Conservation (phyloP, 1,139 yeast species). For the Lodderomyces pseudojiufengensis region DNA sequence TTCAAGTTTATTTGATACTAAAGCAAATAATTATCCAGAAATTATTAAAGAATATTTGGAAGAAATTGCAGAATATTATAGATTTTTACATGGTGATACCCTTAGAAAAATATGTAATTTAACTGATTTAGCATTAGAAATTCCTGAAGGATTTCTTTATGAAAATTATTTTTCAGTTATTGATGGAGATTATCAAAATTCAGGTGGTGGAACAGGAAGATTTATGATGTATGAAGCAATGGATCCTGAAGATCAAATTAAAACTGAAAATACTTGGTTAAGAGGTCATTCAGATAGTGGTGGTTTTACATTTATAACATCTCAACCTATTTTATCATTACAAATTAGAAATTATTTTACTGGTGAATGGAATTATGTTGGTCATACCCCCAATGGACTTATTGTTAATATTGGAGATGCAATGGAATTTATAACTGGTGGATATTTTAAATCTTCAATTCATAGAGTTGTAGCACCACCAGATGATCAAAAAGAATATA, state of each 20-base stretch:
- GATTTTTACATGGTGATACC: slow-evolving; percentile 21
- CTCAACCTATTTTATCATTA: slow-evolving; percentile 45
- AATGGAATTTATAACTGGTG: slow-evolving; percentile 47
- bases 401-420: slow-evolving; percentile 51
- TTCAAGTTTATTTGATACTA: slow-evolving; percentile 19
- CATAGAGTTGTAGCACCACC: slow-evolving; percentile 50
- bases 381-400: slow-evolving; percentile 41
- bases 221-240: slow-evolving; percentile 30
- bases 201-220: slow-evolving; percentile 33
- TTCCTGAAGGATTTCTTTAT: slow-evolving; percentile 31
- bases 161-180: slow-evolving; percentile 28
- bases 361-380: slow-evolving; percentile 48
- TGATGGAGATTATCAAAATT: slow-evolving; percentile 21
- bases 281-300: slow-evolving; percentile 51
- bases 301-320: slow-evolving; percentile 45
- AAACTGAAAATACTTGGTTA: slow-evolving; percentile 39
- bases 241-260: slow-evolving; percentile 22
- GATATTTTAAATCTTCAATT: slow-evolving; percentile 44
- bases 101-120: slow-evolving; percentile 24
- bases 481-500: slow-evolving; percentile 32
- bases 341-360: slow-evolving; percentile 46
- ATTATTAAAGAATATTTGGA: slow-evolving; percentile 24
- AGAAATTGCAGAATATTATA: slow-evolving; percentile 26
- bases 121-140: slow-evolving; percentile 28
- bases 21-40: slow-evolving; percentile 24